These are phyloP conservation scores for Candida tibetensis DNA, from an alignment of 805 yeast species.

Conservation along the genomic window DNA sequence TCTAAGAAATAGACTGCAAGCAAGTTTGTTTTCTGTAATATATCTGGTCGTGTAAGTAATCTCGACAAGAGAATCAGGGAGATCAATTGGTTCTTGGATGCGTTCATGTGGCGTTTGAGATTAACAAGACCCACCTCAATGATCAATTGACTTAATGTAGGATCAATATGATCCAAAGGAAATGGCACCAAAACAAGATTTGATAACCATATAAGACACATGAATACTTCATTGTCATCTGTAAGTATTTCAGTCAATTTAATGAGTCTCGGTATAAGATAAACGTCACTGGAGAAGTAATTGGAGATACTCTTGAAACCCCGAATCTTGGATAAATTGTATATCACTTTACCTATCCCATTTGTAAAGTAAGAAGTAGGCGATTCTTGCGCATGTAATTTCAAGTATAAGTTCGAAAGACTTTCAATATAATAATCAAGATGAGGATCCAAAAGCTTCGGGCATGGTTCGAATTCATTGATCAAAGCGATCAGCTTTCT, in stretches of 20 bases:
- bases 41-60: constrained; percentile 51
- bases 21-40: constrained; percentile 16
- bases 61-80: constrained; percentile 52
- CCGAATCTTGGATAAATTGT: constrained; percentile 61
- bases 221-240: constrained; percentile 25
- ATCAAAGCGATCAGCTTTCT: constrained; percentile 22
- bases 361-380: constrained; percentile 6
- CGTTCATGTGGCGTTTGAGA: constrained; percentile 30
- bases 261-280: constrained; percentile 34
- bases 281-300: constrained; percentile 59
- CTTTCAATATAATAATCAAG: constrained; percentile 32
- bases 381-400: neutral
- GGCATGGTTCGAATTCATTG: constrained; percentile 53
- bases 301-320: constrained; percentile 60
- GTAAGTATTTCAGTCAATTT: constrained; percentile 5
- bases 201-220: constrained; percentile 68
- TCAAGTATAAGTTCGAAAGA: constrained; percentile 27
- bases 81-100: constrained; percentile 59
- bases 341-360: constrained; percentile 42
- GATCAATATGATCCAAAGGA: constrained; percentile 42
- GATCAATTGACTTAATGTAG: constrained; percentile 31
- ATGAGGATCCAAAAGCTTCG: constrained; percentile 47
- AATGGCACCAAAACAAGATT: constrained; percentile 75
- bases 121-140: constrained; percentile 30
- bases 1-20: constrained; percentile 18